Conservation (phyloP, 2,329 filamentous ascomycete genomes). For the Penicillium fuscoglaucum region DNA sequence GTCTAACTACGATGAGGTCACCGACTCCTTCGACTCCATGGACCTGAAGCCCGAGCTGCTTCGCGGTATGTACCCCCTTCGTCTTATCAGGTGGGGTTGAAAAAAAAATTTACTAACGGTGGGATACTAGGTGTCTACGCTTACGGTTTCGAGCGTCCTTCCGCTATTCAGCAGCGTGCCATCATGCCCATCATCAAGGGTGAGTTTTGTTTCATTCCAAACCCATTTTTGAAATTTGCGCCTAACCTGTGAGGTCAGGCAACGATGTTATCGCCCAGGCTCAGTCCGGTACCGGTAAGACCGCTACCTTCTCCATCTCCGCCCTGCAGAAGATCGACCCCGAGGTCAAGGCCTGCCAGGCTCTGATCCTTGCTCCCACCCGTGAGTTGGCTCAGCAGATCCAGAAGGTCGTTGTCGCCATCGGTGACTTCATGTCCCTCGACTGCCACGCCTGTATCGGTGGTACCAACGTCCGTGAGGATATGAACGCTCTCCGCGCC, state of each 20-base stretch:
- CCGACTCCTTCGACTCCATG: slow-evolving; percentile 99
- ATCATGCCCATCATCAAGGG: slow-evolving; percentile 99
- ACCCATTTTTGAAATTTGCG: background rate
- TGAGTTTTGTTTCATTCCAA: slow-evolving; percentile 49
- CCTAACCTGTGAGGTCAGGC: slow-evolving; percentile 52
- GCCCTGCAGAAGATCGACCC: slow-evolving; percentile 98
- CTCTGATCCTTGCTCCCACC: slow-evolving; percentile 94
- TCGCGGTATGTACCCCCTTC: slow-evolving; percentile 64
- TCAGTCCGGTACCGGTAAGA: slow-evolving; percentile 99
- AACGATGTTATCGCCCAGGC: slow-evolving; percentile 99
- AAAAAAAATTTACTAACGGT: slow-evolving; percentile 29
- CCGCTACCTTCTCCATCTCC: slow-evolving; percentile 98
- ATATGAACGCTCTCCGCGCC: slow-evolving; percentile 96
- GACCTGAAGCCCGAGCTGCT: slow-evolving; percentile 95
- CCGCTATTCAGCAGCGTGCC: slow-evolving; percentile 98
- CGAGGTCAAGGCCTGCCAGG: slow-evolving; percentile 94
- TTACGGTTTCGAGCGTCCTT: slow-evolving; percentile 99
- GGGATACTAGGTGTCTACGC: slow-evolving; percentile 76
- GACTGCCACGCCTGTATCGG: slow-evolving; percentile 99
- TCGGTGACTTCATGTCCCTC: slow-evolving; percentile 99
- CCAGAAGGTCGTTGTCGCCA: slow-evolving; percentile 97
- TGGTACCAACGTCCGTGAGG: slow-evolving; percentile 95
- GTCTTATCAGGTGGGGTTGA: slow-evolving; percentile 24
- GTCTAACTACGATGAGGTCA: slow-evolving; percentile 99
- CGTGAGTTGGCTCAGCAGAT: slow-evolving; percentile 98